phyloP scores from a whole-genome alignment of 805 yeast species.

The Kazachstania taianensis region DNA sequence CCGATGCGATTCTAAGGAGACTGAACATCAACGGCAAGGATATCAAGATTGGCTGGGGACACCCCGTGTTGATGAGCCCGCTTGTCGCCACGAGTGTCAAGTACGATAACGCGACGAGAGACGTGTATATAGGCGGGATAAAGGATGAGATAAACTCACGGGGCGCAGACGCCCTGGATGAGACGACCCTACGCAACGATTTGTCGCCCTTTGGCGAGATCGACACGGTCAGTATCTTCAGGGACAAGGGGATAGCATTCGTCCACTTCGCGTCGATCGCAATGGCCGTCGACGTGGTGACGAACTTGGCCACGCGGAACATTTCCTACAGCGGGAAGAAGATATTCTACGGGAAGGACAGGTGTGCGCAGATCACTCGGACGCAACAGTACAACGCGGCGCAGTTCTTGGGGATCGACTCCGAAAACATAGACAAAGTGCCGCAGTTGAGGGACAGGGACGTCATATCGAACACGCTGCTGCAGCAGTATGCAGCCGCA shows the following conservation, averaged over 20 bases:
- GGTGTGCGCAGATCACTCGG: conserved; percentile 89
- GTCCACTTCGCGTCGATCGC: conserved; percentile 81
- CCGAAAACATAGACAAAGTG: conserved; percentile 67
- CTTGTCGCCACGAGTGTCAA: conserved; percentile 66
- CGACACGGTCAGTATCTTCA: conserved; percentile 71
- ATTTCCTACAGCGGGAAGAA: conserved; percentile 67
- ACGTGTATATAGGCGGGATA: conserved; percentile 79
- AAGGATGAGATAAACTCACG: conserved; percentile 47
- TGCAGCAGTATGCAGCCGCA: conserved; percentile 93
- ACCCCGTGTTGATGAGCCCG: conserved; percentile 63
- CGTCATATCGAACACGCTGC: conserved; percentile 57
- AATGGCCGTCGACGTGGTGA: conserved; percentile 79
- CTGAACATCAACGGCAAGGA: conserved; percentile 72
- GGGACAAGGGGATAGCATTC: conserved; percentile 79
- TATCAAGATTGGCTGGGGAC: conserved; percentile 90
- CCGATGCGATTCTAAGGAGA: conserved; percentile 82
- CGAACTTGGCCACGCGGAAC: conserved; percentile 51
- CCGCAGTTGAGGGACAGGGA: conserved; percentile 58
- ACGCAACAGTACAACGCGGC: conserved; percentile 97
- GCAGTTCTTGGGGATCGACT: conserved; percentile 82
- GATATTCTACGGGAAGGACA: conserved; percentile 85
- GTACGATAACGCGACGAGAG: conserved; percentile 85
- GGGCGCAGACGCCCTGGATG: conserved; percentile 35
- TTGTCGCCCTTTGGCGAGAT: conserved; percentile 68
- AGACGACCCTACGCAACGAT: conserved; percentile 56